Evolutionary conservation across 1,139 yeast species (phyloP).

Genomic region (Taiozyma sp.): DNA sequence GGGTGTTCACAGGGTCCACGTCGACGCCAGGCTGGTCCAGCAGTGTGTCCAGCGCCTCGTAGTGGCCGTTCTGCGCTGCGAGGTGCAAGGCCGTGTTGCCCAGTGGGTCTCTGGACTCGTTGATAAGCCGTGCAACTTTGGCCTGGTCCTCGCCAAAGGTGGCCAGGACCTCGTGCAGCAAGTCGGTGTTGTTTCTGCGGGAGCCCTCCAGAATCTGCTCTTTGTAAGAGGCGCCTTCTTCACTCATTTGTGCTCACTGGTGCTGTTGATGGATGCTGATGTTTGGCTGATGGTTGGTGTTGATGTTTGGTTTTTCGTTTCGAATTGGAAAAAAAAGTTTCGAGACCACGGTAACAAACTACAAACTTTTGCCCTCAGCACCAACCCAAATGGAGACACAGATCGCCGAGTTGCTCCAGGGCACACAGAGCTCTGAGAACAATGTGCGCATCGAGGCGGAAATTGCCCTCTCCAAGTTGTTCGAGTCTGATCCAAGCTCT

Average conservation of each 20-base stretch:
- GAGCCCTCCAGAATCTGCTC: constrained; percentile 88
- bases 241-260: constrained; percentile 13
- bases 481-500: constrained; percentile 28
- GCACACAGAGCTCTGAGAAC: constrained; percentile 30
- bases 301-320: too few relatives aligned
- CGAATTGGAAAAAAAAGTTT: too few relatives aligned
- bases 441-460: constrained; percentile 30
- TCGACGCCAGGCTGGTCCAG: constrained; percentile 91
- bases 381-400: constrained; percentile 4
- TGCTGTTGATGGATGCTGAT: background rate
- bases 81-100: constrained; percentile 84
- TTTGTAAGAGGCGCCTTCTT: constrained; percentile 66
- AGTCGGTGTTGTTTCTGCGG: constrained; percentile 82
- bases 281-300: background rate
- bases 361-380: too few relatives aligned
- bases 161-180: constrained; percentile 53
- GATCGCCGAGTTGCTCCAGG: constrained; percentile 10
- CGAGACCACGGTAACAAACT: too few relatives aligned
- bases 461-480: constrained; percentile 19
- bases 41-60: constrained; percentile 79
- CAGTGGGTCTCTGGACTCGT: constrained; percentile 68
- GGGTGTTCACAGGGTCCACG: constrained; percentile 70
- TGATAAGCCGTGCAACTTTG: constrained; percentile 53
- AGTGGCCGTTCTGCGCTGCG: constrained; percentile 76
- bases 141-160: constrained; percentile 7